Conservation (phyloP, 225 moss, liverwort and hornwort species). For the Neckera pumila region DNA sequence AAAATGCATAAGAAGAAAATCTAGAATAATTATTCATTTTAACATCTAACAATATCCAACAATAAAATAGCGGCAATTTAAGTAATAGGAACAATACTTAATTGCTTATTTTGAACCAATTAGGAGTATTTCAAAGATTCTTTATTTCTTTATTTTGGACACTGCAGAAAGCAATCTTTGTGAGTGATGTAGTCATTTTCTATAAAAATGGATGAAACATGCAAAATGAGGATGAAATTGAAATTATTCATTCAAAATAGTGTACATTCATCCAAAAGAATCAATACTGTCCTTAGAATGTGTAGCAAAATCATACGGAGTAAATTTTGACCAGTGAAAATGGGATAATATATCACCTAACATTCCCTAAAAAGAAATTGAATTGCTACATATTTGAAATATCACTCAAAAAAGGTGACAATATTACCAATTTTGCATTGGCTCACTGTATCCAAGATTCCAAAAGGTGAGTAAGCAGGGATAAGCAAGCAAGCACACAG, state of each 20-base stretch:
- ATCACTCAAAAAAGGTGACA: no score
- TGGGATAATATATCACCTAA: background rate
- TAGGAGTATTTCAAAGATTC: no score
- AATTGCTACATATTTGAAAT: no score
- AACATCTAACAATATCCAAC: background rate
- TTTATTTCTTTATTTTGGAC: background rate
- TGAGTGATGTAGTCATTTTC: background rate
- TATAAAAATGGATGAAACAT: background rate
- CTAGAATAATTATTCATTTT: background rate
- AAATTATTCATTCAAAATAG: background rate
- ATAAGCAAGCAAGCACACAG: background rate
- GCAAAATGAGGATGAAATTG: fast-evolving
- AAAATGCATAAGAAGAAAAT: background rate
- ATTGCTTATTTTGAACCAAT: background rate
- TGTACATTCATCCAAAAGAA: background rate
- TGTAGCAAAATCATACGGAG: background rate
- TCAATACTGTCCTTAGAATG: background rate
- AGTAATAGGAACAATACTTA: background rate
- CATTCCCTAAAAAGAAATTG: background rate
- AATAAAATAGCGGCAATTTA: background rate
- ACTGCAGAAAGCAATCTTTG: fast-evolving
- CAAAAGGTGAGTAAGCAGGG: background rate
- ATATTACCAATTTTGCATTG: no score
- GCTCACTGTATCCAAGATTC: background rate
- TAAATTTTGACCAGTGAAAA: background rate